Conservation (phyloP, 192 early-diverging fungal genomes). For the Kickxella alabastrina region DNA sequence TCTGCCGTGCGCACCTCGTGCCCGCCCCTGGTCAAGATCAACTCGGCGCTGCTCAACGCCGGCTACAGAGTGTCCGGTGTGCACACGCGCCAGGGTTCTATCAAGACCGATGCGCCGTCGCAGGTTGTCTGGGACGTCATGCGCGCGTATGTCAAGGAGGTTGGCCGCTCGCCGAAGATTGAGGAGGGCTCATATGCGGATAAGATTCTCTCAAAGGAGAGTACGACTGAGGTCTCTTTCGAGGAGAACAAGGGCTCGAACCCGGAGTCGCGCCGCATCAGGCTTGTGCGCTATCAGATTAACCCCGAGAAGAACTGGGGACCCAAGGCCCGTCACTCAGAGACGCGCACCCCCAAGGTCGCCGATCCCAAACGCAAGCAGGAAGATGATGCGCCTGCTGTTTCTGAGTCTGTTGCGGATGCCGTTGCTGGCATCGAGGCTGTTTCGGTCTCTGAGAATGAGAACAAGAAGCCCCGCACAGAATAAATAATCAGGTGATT, state of each 20-base stretch:
- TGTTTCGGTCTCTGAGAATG: conserved; percentile 6
- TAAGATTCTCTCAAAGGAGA: conserved; percentile 55
- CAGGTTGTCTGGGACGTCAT: conserved; percentile 91
- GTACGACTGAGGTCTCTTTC: conserved; percentile 66
- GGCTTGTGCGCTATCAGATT: conserved; percentile 89
- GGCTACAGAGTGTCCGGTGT: conserved; percentile 85
- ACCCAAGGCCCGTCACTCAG: conserved; percentile 73
- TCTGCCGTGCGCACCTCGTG: conserved; percentile 69
- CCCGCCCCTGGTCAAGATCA: conserved; percentile 65
- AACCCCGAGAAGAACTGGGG: conserved; percentile 99
- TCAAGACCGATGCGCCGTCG: conserved; percentile 92
- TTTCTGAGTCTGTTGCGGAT: conserved; percentile 3
- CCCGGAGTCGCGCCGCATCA: conserved; percentile 70
- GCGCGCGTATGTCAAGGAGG: conserved; percentile 66
- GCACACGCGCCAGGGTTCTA: conserved; percentile 70
- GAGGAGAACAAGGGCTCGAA: conserved; percentile 64
- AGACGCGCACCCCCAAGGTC: conserved; percentile 18
- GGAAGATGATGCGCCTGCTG: background rate
- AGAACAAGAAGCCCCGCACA: conserved; percentile 27
- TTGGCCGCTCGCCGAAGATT: conserved; percentile 64
- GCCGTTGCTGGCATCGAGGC: conserved; percentile 8
- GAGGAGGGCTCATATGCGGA: conserved; percentile 62
- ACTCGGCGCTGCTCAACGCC: conserved; percentile 89
- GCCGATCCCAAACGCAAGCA: conserved; percentile 32
- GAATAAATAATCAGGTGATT: conserved; percentile 5